A percentile compares a stretch with the other conserved stretches of the same genome.
Conservation (phyloP, 225 moss, liverwort and hornwort genomes). For the Polytrichum formosum region DNA sequence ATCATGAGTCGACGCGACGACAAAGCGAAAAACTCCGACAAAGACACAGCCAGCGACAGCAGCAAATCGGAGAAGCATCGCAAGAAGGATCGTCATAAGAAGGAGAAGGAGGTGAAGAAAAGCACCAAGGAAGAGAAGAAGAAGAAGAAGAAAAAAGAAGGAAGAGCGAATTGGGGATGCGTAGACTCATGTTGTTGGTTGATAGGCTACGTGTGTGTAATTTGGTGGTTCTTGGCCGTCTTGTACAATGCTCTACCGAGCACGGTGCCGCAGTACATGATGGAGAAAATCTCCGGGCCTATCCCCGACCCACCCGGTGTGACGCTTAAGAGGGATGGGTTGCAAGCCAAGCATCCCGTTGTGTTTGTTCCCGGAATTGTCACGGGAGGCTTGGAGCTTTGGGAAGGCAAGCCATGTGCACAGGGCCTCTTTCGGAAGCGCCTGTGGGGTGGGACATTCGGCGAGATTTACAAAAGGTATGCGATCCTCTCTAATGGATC, state of each 20-base stretch:
- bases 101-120: no score
- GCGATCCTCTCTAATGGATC: no score
- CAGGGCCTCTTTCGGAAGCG: conserved; percentile 86
- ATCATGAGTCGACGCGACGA: conserved; percentile 5
- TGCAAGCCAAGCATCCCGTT: conserved; percentile 70
- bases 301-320: conserved; percentile 76
- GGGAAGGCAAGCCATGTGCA: conserved; percentile 81
- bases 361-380: conserved; percentile 97
- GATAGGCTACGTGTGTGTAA: conserved; percentile 70
- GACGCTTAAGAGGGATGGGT: conserved; percentile 64
- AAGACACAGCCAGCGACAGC: conserved; percentile 26
- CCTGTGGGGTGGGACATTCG: conserved; percentile 95
- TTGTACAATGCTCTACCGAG: conserved; percentile 79
- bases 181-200: conserved; percentile 93
- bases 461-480: conserved; percentile 89
- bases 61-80: conserved; percentile 27
- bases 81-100: conserved; percentile 7
- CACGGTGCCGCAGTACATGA: conserved; percentile 81
- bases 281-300: conserved; percentile 78
- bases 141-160: conserved; percentile 32
- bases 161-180: conserved; percentile 58
- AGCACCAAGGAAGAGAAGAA: background rate
- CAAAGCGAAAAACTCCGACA: conserved; percentile 42
- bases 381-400: conserved; percentile 94
- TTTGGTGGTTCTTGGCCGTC: conserved; percentile 73